Evolutionary conservation across 1,284 basidiomycete genomes (phyloP), one percentile per base, ranked within the genome.

Genomic region (Athelia sp.): DNA sequence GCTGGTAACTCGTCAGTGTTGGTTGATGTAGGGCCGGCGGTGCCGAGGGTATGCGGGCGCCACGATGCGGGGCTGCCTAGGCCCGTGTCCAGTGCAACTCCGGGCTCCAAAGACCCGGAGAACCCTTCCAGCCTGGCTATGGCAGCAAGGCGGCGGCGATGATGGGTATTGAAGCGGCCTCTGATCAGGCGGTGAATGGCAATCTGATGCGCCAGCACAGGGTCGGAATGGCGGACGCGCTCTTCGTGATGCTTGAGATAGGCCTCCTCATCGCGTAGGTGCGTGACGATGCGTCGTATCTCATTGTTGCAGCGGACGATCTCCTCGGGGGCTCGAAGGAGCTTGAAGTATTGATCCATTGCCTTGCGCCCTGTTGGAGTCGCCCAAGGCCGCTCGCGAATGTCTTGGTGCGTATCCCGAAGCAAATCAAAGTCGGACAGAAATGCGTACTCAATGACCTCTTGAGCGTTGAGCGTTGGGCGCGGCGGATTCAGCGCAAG

Each of bases 351-450:
- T 15, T 57, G 43, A 1, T 53, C 51, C 40, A 57, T 61, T 1
- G 56, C 54, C 19, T 60, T 52, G 1, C 63, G 57, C 17, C 58
- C 46, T 1, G 56, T 50, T 2, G 61, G 62, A 3, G 58, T 48
- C 0, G 62, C 57, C 69, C 70, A 72, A 6, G 55, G 57, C 13
- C 56, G 45, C 3, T 45, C 14, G 8, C 52, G 53, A 14, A 69
- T 55, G 45, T 68, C 63, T 10, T 60, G 47, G 4, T 58, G 55
- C 0, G 52, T 42, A 18, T 68, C 56, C 1, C 59, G 58, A 1
- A 73, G 59, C 4, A 73, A 58, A 43, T 67, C 65, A 43, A 72
- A 68, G 19, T 71, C 66, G 3, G 60, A 58, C 1, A 70, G 52
- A 17, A 62, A 63, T 3, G 52, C 51, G 47, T 62, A 62, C 3